These are phyloP conservation scores for Candida sithepensis DNA, from an alignment of 805 yeast species.

Conservation along the genomic window DNA sequence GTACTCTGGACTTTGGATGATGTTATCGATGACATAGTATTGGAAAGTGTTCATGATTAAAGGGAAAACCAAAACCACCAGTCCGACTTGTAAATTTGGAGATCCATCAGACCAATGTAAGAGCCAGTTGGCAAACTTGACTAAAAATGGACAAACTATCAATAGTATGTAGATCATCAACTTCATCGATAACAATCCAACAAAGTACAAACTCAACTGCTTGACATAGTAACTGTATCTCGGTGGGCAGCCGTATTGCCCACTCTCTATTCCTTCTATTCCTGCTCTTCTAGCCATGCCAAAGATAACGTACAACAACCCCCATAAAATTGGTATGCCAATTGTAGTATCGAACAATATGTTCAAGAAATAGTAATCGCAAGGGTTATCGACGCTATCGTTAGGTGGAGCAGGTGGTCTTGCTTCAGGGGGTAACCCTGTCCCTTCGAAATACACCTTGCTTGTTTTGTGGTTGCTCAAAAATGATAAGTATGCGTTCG, in stretches of 20 bases:
- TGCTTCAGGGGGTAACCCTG: background rate
- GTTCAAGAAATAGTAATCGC: constrained; percentile 93
- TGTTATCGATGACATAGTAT: constrained; percentile 66
- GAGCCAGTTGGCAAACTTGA: constrained; percentile 65
- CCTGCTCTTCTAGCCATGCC: constrained; percentile 40
- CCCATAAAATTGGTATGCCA: constrained; percentile 82
- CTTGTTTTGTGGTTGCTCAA: constrained; percentile 1
- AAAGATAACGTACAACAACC: constrained; percentile 49
- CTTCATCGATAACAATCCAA: constrained; percentile 59
- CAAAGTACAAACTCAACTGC: constrained; percentile 66
- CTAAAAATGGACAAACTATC: constrained; percentile 62
- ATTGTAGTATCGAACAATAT: constrained; percentile 88
- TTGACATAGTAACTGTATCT: constrained; percentile 60
- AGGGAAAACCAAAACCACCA: constrained; percentile 84
- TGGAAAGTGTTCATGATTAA: constrained; percentile 71
- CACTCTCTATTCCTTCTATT: constrained; percentile 46
- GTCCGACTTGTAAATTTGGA: constrained; percentile 78
- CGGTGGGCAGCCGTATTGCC: constrained; percentile 68
- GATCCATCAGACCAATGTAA: constrained; percentile 80
- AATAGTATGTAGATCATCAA: constrained; percentile 52
- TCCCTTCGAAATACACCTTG: background rate
- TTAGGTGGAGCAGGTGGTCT: constrained; percentile 1
- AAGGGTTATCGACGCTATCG: constrained; percentile 55
- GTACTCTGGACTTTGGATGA: constrained; percentile 56
- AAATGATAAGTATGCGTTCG: background rate